Evolutionary conservation across 2,329 filamentous ascomycete species (phyloP), one percentile per base, ranked within the genome.

Genomic region (Byssochlamys sp.): DNA sequence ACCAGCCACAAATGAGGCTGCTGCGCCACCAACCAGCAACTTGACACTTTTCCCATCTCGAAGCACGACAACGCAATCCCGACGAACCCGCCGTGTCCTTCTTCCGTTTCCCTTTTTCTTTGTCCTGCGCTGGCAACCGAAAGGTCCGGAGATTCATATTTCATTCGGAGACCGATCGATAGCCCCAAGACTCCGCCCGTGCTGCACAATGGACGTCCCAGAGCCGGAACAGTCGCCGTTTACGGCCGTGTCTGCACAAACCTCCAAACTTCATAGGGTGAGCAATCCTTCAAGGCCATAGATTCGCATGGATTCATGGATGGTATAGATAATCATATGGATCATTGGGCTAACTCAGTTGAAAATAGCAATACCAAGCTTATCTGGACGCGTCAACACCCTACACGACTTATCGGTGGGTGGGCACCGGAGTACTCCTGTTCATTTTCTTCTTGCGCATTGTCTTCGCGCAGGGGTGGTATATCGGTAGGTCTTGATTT

Each of bases 361-460:
- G 10, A 48, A 7, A 55, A 56, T 74, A 96, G 91, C 84, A 91
- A 80, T 97, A 95, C 74, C 94, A 99, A 85, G 82, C 89, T 57
- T 89, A 94, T 62, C 86, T 99, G 65, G 94, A 99, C 77, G 89
- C 91, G 77, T 92, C 88, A 55, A 97, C 92, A 9, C 94, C 94
- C 12, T 95, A 85, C 75, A 86, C 91, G 56, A 78, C 87, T 58
- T 96, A 97, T 78, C 84, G 94, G 81, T 99, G 94, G 94, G 72
- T 88, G 61, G 87, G 86, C 73, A 96, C 92, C n/a, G 89, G 76
- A 55, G 79, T 83, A 48, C 80, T 88, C 57, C 84, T 97, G 59
- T 57, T 90, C 61, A 61, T 91, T 66, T 99, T 99, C 80, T 92
- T 90, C 72, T 72, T 94, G 64, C 87, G 94, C 71, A 95, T 99